Conservation (phyloP, 2,329 filamentous ascomycete species). For the Aureobasidium leucospermi region DNA sequence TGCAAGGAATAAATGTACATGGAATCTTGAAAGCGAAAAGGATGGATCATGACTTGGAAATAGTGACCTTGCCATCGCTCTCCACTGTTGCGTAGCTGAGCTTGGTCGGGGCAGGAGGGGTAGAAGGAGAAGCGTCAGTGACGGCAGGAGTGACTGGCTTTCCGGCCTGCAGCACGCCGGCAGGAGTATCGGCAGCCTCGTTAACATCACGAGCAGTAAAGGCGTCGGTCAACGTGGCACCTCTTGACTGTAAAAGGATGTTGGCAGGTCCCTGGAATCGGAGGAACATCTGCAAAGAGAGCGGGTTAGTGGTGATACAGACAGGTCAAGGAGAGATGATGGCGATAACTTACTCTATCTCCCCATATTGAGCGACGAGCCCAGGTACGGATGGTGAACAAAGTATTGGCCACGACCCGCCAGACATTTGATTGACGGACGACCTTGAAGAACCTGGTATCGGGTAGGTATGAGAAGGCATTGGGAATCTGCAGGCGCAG, state of each 20-base stretch:
- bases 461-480: constrained; percentile 56
- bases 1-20: constrained; percentile 10
- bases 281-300: constrained; percentile 58
- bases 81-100: constrained; percentile 29
- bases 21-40: neutral
- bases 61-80: constrained; percentile 26
- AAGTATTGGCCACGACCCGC: constrained; percentile 56
- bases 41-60: constrained; percentile 18
- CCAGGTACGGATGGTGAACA: constrained; percentile 67
- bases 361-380: constrained; percentile 83
- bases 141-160: constrained; percentile 28
- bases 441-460: constrained; percentile 63
- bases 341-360: constrained; percentile 54
- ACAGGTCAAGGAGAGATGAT: neutral
- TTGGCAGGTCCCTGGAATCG: constrained; percentile 83
- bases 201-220: constrained; percentile 74
- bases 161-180: constrained; percentile 57
- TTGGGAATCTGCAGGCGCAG: constrained; percentile 72
- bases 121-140: constrained; percentile 22
- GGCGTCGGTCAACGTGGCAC: constrained; percentile 67
- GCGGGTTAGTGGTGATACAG: neutral
- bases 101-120: constrained; percentile 21
- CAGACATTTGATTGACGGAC: constrained; percentile 67
- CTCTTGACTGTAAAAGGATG: constrained; percentile 82
- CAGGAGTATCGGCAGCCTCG: constrained; percentile 77